phyloP scores from a whole-genome alignment of 2,329 filamentous ascomycete genomes.

The Whalleya microplaca region DNA sequence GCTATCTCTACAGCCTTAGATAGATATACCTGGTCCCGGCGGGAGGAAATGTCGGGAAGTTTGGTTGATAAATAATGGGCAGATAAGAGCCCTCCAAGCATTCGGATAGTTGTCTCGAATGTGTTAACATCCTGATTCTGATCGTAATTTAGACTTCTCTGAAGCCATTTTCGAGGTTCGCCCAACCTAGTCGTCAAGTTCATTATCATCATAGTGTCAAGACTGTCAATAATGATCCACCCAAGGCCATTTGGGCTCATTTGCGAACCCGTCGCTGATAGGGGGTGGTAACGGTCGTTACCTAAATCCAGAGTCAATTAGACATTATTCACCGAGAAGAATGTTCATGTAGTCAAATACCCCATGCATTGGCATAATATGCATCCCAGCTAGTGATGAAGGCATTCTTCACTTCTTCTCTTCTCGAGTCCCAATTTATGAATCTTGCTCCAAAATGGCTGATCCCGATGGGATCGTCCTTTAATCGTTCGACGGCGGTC shows the following conservation, averaged over 20 bases:
- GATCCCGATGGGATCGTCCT: constrained; percentile 20
- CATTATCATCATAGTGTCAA: constrained; percentile 97
- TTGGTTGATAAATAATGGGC: constrained; percentile 87
- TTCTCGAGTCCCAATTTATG: constrained; percentile 20
- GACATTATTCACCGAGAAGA: constrained; percentile 7
- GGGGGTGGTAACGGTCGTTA: constrained; percentile 82
- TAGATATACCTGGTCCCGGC: constrained; percentile 85
- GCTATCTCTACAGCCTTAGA: constrained; percentile 92
- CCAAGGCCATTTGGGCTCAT: constrained; percentile 88
- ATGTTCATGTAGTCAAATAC: constrained; percentile 50
- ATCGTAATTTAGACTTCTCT: constrained; percentile 77
- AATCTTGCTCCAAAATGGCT: constrained; percentile 10
- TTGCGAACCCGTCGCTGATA: constrained; percentile 73
- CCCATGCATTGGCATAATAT: constrained; percentile 90
- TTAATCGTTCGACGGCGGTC: background rate
- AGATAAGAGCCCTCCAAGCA: constrained; percentile 88
- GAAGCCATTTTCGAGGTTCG: constrained; percentile 85
- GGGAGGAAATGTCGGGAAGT: constrained; percentile 72
- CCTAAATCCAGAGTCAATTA: constrained; percentile 49
- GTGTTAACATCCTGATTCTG: constrained; percentile 94
- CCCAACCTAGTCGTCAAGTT: constrained; percentile 83
- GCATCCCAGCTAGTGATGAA: constrained; percentile 90
- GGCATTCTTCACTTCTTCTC: constrained; percentile 52
- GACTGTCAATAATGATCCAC: constrained; percentile 94
- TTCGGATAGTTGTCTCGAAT: constrained; percentile 95